These are phyloP conservation scores for Lomentospora prolificans DNA, from an alignment of 2,329 filamentous ascomycete species.

Conservation along the genomic window DNA sequence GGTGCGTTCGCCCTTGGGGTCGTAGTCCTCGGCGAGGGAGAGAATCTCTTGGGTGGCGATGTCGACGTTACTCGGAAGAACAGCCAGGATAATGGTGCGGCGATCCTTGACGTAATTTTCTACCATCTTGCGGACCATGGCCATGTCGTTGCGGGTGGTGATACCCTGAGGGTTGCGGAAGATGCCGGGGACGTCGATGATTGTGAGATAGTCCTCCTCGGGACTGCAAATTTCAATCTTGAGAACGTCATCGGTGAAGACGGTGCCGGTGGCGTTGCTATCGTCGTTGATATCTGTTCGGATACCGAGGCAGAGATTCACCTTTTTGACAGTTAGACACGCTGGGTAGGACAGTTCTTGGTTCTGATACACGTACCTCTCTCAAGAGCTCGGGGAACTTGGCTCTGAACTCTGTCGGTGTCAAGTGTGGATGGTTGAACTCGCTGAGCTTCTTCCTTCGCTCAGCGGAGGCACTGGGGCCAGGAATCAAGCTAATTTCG, in stretches of 20 bases:
- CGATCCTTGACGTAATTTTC: conserved; percentile 31
- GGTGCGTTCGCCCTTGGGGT: conserved; percentile 26
- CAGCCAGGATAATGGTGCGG: conserved; percentile 38
- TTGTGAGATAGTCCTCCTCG: conserved; percentile 13
- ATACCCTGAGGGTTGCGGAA: conserved; percentile 12
- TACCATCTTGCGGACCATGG: conserved; percentile 10
- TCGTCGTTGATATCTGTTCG: conserved; percentile 12
- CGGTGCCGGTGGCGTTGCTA: conserved; percentile 11
- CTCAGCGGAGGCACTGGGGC: conserved; percentile 12
- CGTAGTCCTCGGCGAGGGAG: conserved; percentile 24
- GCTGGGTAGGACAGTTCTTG: too few species aligned
- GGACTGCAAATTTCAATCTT: conserved; percentile 15
- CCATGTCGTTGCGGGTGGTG: conserved; percentile 11
- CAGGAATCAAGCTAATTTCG: conserved; percentile 31
- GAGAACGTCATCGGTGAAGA: conserved; percentile 16
- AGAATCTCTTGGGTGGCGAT: conserved; percentile 35
- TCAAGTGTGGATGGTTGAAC: not conserved
- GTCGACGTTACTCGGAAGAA: conserved; percentile 32
- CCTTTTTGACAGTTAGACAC: conserved; percentile 17
- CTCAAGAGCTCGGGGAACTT: conserved; percentile 27
- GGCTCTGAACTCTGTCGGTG: conserved; percentile 17
- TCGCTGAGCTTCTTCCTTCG: conserved; percentile 11
- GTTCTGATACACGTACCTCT: not conserved
- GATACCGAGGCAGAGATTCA: conserved; percentile 35
- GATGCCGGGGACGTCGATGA: conserved; percentile 15